Evolutionary conservation across 2,329 filamentous ascomycete genomes (phyloP), one percentile per base, ranked within the genome.

Genomic region (Botryotinia narcissicola): DNA sequence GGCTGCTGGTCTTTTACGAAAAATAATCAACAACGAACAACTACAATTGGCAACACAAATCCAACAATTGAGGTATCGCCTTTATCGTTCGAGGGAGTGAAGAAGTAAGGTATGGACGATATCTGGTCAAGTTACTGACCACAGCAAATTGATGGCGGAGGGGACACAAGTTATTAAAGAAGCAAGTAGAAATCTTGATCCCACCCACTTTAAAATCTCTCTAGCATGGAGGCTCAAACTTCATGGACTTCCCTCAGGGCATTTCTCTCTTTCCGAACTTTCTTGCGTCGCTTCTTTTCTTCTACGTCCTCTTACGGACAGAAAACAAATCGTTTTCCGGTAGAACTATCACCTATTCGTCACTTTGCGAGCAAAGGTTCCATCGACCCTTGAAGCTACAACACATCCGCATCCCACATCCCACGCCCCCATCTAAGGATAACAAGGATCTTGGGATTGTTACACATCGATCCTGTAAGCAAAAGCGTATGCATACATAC

Each of bases 301-400:
- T 35, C 29, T 18, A 57, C n/a, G 6, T n/a, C 22, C 22, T 35
- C 22, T 35, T n/a, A 14, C 46, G 16, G 32, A 22, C 35, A 40
- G 51, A 14, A 67, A 54, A 22, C 46, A 54, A 46, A 8, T 54
- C 35, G 25, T 67, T 54, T 22, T 16, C n/a, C 37, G 29, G 25
- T 25, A 3, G 4, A 68, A 18, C 46, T 2, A 14, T 4, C n/a
- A 29, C 35, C 20, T 6, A 68, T 68, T 68, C 48, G 66, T 42
- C 66, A 22, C n/a, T 57, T 68, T 20, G 35, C 66, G 66, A 68
- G 35, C 35, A 29, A 57, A 25, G 66, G 48, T 68, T 42, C 16
- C 48, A 57, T 57, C 66, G 66, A 37, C 35, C 35, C 10, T 29
- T 32, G 3, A 20, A 32, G 10, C 64, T 35, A 67, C 46, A 40